These are phyloP conservation scores for Aspergillus pseudoviridinutans DNA, from an alignment of 2,329 filamentous ascomycete species.

Conservation along the genomic window DNA sequence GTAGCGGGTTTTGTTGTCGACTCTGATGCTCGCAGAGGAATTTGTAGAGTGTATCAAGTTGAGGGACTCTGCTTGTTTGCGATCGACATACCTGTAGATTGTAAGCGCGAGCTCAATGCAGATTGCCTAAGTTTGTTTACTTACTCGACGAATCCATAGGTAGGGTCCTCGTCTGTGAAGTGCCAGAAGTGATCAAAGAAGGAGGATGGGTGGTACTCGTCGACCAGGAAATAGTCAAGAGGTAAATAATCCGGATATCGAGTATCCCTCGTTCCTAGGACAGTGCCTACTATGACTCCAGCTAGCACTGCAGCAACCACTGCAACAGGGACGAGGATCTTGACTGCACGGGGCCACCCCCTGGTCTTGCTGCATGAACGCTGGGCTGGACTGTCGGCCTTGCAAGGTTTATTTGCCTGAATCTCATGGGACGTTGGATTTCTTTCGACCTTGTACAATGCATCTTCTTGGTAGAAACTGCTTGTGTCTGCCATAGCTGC, in stretches of 20 bases:
- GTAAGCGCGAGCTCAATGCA: neutral
- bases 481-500: neutral
- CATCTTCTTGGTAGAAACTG: neutral
- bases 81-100: constrained; percentile 37
- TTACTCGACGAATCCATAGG: constrained; percentile 46
- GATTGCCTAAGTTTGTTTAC: constrained; percentile 19
- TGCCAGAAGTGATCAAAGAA: constrained; percentile 48
- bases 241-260: constrained; percentile 42
- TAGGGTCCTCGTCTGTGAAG: constrained; percentile 43
- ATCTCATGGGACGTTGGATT: neutral
- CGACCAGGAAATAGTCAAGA: constrained; percentile 38
- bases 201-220: constrained; percentile 37
- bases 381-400: neutral
- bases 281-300: constrained; percentile 46
- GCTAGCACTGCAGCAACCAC: constrained; percentile 42
- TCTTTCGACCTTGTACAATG: neutral
- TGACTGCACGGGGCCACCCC: neutral
- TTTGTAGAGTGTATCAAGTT: constrained; percentile 61
- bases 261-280: constrained; percentile 33
- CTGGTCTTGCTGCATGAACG: neutral
- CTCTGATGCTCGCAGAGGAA: constrained; percentile 53
- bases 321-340: neutral
- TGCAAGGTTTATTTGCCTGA: neutral
- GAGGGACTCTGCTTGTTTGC: constrained; percentile 25
- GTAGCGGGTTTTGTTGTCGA: constrained; percentile 58